Base-by-base conservation (phyloP, 2,329 filamentous ascomycete genomes). In the Metarhizium brunneum region DNA sequence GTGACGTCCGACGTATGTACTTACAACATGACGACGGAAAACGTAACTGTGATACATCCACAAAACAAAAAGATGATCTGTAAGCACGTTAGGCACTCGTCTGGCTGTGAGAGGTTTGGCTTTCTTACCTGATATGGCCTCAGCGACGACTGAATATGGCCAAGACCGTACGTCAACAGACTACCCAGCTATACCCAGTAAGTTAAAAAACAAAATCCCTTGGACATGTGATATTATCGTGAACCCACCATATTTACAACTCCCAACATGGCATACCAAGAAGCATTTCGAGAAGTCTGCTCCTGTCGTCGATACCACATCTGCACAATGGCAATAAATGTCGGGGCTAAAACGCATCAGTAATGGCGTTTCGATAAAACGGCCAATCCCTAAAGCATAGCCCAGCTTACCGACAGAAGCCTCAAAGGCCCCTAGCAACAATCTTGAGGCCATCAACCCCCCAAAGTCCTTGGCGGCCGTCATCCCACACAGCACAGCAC, bases 401-500 rank as follows among this genome's bases (percentile, higher is more conserved):
- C 6, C 16, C 40, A 18, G 18, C 62, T 43, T 52, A 65, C 64
- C 66, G 32, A 69, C 75, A 66, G 60, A 75, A 68, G 76, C 72
- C 57, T 79, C 77, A 54, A 77, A 78, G 0, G 70, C 67, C 6
- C 76, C 76, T 0, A 79, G 65, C 14, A 78, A 58, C 53, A 78
- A 71, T 6, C 79, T 70, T 4, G 77, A 56, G 0, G 71, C 72
- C 10, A 80, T 60, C 6, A 81, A 58, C 0, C 73, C 75, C 0
- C 64, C 62, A 56, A 82, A 81, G 43, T 72, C 67, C 1, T 71
- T 76, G 14, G 76, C 78, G 0, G 76, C 72, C 0, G 79, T 71
- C 72, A 81, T 80, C n/a, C 78, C 69, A 2, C 74, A 69, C 1
- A 81, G 69, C 6, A 81, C 49, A 71, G 73, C 60, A 0, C 80